Base-by-base conservation (phyloP, 1,284 basidiomycete species). In the Coriolopsis trogii region DNA sequence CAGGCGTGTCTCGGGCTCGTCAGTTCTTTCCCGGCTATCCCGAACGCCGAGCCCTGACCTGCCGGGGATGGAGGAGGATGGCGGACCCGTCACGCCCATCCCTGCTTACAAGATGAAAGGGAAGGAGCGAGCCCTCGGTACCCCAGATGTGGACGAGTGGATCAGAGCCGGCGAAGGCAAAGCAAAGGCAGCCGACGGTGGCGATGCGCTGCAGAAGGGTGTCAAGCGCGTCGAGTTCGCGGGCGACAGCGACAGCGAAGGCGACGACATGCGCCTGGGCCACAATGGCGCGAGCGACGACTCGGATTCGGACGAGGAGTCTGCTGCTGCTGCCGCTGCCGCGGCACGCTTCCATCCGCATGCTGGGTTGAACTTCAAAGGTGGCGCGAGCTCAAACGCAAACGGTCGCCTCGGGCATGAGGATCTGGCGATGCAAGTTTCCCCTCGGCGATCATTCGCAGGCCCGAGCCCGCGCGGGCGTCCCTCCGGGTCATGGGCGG, bases 21-120 rank as follows among this genome's bases (percentile, higher is more conserved):
- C 59, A 12, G 23, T 30, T 49, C 38, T 56, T 45, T 59, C 59
- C 42, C 67, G 41, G 29, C 40, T 16, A 23, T 63, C 67, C 61
- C 73, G 71, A 48, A 80, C 79, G 3, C 76, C 81, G 10, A 85
- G 82, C 30, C 83, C 84, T 2, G 79, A 80, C 25, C 64, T 84
- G 20, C 79, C 78, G 0, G 69, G 69, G 46, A 61, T 63, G 43
- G 28, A 52, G 26, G 53, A 60, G 30, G 56, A 62, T 4, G 74
- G 73, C 7, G 59, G 58, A 15, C 74, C 77, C 0, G 60, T 72
- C 3, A 80, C 80, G 2, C 80, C 81, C 0, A 59, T 78, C 20
- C 67, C 67, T 3, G 43, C 46, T 67, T 52, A 69, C 63, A 57
- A 72, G 64, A 61, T 60, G 42, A 60, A 58, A 41, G 47, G 43